phyloP scores from a whole-genome alignment of 2,329 filamentous ascomycete genomes.

The Cladosporium phlei region DNA sequence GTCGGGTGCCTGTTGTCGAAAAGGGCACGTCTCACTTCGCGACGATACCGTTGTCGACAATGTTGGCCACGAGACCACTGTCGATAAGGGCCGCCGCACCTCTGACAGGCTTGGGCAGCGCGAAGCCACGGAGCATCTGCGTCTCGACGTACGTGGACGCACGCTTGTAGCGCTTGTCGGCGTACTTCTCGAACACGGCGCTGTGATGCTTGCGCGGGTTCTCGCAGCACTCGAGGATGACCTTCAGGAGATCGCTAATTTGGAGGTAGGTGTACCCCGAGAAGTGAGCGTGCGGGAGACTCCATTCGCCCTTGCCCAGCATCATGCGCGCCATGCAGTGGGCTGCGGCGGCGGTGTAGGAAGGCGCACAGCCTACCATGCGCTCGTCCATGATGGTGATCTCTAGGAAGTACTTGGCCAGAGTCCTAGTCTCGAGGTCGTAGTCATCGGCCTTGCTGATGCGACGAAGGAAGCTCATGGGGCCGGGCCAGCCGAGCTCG shows the following conservation, averaged over 20 bases:
- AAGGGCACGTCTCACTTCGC: conserved; percentile 1
- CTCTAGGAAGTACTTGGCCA: conserved; percentile 97
- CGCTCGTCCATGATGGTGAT: conserved; percentile 97
- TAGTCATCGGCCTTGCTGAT: conserved; percentile 99
- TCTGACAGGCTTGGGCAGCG: conserved; percentile 1
- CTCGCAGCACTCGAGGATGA: conserved; percentile 84
- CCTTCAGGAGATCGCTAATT: conserved; percentile 68
- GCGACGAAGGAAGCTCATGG: conserved; percentile 94
- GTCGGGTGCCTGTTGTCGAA: not conserved
- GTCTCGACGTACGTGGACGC: conserved; percentile 74
- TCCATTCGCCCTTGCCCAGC: conserved; percentile 85
- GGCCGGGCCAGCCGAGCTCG: conserved; percentile 95
- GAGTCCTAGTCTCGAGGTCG: conserved; percentile 86
- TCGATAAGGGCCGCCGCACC: too few relatives aligned
- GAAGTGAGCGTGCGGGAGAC: conserved; percentile 79
- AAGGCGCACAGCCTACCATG: conserved; percentile 85
- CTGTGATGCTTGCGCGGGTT: conserved; percentile 74
- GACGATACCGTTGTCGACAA: not conserved
- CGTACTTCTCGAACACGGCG: conserved; percentile 89
- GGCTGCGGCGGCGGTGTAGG: conserved; percentile 83
- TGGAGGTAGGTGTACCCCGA: conserved; percentile 89
- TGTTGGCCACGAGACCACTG: too few relatives aligned
- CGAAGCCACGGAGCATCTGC: conserved; percentile 49
- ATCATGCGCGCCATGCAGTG: conserved; percentile 88
- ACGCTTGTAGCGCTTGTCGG: conserved; percentile 79